phyloP scores from a whole-genome alignment of 2,329 filamentous ascomycete genomes.

The Sporothrix curviconia region DNA sequence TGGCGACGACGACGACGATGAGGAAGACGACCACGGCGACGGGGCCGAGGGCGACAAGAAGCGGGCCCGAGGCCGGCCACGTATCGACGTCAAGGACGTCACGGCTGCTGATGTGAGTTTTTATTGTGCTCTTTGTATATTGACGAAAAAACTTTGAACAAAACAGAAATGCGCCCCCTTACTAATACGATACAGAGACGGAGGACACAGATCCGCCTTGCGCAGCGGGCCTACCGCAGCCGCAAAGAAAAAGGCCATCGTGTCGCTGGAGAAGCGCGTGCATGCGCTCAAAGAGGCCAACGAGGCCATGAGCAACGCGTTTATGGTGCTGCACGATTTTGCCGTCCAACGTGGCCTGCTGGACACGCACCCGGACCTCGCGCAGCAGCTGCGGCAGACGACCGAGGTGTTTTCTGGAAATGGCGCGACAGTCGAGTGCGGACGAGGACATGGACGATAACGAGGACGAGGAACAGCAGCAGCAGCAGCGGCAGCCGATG shows the following conservation, averaged over 20 bases:
- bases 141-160: not conserved
- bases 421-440: conserved; percentile 43
- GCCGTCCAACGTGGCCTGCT: conserved; percentile 52
- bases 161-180: not conserved
- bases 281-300: conserved; percentile 62
- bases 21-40: conserved; percentile 12
- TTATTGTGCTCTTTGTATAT: not conserved
- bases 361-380: conserved; percentile 49
- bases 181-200: conserved; percentile 47
- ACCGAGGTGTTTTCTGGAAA: conserved; percentile 52
- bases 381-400: conserved; percentile 48
- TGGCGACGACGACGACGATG: not conserved
- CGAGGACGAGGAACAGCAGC: not conserved
- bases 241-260: conserved; percentile 79
- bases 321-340: conserved; percentile 60
- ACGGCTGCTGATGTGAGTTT: conserved; percentile 70
- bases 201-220: conserved; percentile 78
- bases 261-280: conserved; percentile 63
- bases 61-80: conserved; percentile 64
- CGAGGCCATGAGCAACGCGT: conserved; percentile 66
- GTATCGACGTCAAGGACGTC: conserved; percentile 70
- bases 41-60: conserved; percentile 39
- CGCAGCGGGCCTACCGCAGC: conserved; percentile 76
- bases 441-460: conserved; percentile 27
- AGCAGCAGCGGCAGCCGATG: not conserved